These are phyloP conservation scores for Hypoxylon sp. DNA, from an alignment of 2,329 filamentous ascomycete species.

Conservation along the genomic window DNA sequence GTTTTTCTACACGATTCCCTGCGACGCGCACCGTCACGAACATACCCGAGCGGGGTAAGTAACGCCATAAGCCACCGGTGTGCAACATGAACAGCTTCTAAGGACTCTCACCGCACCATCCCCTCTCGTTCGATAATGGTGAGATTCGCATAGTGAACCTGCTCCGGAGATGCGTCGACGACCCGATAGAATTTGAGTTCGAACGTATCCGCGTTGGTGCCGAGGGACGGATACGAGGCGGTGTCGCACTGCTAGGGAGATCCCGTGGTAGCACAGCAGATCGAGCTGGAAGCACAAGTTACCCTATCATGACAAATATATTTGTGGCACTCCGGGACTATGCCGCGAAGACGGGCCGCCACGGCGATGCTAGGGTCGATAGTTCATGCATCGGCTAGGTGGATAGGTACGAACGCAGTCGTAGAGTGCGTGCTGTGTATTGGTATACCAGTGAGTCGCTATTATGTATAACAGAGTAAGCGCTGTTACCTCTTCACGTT, in stretches of 20 bases:
- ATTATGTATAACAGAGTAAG: constrained; percentile 26
- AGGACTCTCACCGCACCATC: constrained; percentile 39
- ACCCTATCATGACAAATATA: constrained; percentile 41
- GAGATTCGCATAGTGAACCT: constrained; percentile 42
- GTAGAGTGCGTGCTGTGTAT: constrained; percentile 41
- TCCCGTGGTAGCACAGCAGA: constrained; percentile 34
- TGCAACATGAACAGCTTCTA: constrained; percentile 28
- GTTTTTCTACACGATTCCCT: constrained; percentile 1
- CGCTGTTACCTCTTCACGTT: constrained; percentile 16
- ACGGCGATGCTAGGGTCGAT: constrained; percentile 40
- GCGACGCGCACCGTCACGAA: constrained; percentile 13
- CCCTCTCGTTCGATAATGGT: constrained; percentile 29
- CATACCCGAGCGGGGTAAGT: constrained; percentile 38
- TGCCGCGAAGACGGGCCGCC: constrained; percentile 31
- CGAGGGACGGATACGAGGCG: constrained; percentile 34
- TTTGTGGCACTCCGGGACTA: constrained; percentile 21
- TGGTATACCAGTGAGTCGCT: constrained; percentile 18
- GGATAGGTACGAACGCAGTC: constrained; percentile 29
- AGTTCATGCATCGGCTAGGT: constrained; percentile 45
- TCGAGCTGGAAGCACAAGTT: constrained; percentile 31
- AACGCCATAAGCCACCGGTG: constrained; percentile 14
- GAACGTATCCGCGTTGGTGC: constrained; percentile 32
- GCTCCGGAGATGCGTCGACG: constrained; percentile 24
- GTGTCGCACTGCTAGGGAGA: constrained; percentile 46
- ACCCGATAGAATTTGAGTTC: constrained; percentile 39